These are phyloP conservation scores for Xylaria palmicola DNA, from an alignment of 495 filamentous ascomycete genomes.

Conservation along the genomic window DNA sequence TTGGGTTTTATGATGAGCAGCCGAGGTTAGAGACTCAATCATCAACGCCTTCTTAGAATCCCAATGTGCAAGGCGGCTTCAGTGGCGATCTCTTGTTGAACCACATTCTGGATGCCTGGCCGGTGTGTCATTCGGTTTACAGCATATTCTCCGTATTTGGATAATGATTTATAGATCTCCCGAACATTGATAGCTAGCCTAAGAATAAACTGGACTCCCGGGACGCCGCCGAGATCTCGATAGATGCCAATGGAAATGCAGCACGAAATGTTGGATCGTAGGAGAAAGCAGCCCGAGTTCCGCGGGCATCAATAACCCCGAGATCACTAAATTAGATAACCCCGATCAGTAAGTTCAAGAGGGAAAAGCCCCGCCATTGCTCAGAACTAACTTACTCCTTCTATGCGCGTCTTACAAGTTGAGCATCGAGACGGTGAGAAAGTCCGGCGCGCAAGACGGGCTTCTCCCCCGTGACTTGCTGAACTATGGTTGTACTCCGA, in stretches of 20 bases:
- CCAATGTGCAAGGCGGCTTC: no score
- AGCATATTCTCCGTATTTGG: not conserved
- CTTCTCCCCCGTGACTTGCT: no score
- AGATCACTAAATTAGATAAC: not conserved
- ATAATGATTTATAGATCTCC: not conserved
- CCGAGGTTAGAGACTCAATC: no score
- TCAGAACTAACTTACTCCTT: not conserved
- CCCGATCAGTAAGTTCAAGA: not conserved
- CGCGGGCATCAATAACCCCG: not conserved
- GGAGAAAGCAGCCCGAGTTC: not conserved
- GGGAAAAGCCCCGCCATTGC: not conserved
- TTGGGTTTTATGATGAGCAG: no score
- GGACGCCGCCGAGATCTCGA: slow-evolving; percentile 6
- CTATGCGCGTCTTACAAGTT: no score
- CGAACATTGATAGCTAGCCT: not conserved
- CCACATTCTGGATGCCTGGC: no score
- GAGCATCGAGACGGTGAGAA: no score
- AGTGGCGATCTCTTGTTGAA: no score
- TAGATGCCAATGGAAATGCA: not conserved
- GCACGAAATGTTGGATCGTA: not conserved
- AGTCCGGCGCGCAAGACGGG: not conserved
- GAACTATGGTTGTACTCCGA: not conserved
- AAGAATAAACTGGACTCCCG: not conserved
- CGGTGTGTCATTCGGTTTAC: no score
- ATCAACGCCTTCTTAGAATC: no score